phyloP scores from a whole-genome alignment of 305 asterid genomes.

The Solanum chacoense region DNA sequence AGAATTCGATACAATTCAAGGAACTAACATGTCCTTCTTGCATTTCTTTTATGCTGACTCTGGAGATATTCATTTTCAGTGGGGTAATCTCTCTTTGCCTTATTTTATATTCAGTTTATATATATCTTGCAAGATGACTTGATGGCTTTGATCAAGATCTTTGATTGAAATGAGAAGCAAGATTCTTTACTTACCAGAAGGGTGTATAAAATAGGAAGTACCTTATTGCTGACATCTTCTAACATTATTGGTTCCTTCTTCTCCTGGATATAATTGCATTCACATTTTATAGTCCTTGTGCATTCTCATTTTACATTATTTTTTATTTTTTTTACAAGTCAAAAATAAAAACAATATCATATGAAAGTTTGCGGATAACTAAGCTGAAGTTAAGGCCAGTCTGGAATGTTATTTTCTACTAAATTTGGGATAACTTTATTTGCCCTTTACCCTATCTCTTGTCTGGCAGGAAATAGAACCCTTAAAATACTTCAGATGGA shows the following conservation, averaged over 20 bases:
- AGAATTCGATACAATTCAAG: slow-evolving; percentile 7
- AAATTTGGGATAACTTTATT: not conserved
- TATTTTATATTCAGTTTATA: slow-evolving; percentile 4
- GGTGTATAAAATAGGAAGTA: not conserved
- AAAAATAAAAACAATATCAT: not conserved
- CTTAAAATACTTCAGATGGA: not conserved
- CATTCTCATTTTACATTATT: not conserved
- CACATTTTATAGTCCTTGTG: not conserved
- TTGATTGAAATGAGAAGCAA: not conserved
- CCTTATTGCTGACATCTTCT: not conserved
- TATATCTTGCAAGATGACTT: not conserved
- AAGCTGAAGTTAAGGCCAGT: not conserved
- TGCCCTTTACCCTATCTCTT: not conserved
- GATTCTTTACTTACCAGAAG: not conserved
- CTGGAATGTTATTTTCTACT: not conserved
- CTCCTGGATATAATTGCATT: not conserved
- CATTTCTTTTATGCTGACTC: slow-evolving; percentile 33
- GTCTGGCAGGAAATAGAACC: not conserved
- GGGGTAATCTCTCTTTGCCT: slow-evolving; percentile 61
- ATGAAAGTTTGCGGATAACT: not conserved
- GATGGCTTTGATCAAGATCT: not conserved
- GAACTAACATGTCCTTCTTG: slow-evolving; percentile 30
- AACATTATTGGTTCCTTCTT: not conserved
- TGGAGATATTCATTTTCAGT: slow-evolving; percentile 41
- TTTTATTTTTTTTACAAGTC: not conserved